Base-by-base conservation (phyloP, 768 basidiomycete genomes). In the Mycena kentingensis region DNA sequence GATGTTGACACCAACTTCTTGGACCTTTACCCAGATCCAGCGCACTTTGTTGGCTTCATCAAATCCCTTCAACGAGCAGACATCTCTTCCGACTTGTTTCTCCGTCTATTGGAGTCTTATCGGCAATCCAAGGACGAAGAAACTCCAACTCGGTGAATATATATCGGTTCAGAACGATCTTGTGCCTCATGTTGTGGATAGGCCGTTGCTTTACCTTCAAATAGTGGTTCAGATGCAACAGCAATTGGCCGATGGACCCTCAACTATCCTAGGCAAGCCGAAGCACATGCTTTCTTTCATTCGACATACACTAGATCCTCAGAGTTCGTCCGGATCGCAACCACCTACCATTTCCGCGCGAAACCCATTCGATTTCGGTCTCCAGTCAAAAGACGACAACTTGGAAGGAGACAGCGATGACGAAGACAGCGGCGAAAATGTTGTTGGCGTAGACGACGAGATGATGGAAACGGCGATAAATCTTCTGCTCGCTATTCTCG, bases 181-280 rank as follows among this genome's bases (percentile, higher is more conserved):
- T 24, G 13, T 37, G 11, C 21, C 27, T 35, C 24, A 37, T 19
- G 48, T 37, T 8, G 25, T 35, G 31, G 25, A 48, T 50, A 90
- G 89, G 55, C 80, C 83, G 0, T 63, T 98, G 28, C 73, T 89
- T 5, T 83, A 84, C 58, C 77, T 96, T 21, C 92, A 95, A 63
- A 74, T 96, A 29, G 82, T 92, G 28, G 75, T 93, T 55, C 83
- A 88, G 60, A 87, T 97, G 76, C 90, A 94, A 65, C 75, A 81
- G 1, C 78, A 83, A 46, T 70, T 92, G 4, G 78, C 84, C 1
- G 73, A 77, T 35, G 77, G 79, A 19, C 74, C 81, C 0, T 76
- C 79, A 3, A 84, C 77, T 54, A 80, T 94, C 26, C 64, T 82
- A 16, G 70, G 67, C 34, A 80, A 87, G 52, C 88, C 90, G 0